phyloP scores from a whole-genome alignment of 2,329 filamentous ascomycete genomes.

The Periconia sp. region DNA sequence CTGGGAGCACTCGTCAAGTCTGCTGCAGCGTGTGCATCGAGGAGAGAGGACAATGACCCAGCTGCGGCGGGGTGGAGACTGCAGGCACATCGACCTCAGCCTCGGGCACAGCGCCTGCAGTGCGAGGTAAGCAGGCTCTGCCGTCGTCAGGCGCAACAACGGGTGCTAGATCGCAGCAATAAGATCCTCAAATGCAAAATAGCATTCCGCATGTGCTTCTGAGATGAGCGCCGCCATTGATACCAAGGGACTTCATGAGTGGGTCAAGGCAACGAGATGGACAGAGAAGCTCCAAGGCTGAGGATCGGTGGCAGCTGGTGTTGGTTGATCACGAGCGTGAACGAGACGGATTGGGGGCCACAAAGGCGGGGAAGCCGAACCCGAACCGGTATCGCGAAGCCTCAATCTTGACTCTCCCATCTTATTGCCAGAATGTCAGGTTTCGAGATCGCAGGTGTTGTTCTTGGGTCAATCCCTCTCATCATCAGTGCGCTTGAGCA shows the following conservation, averaged over 20 bases:
- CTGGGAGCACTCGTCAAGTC: neutral
- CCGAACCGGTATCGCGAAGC: neutral
- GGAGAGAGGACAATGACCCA: constrained; percentile 1
- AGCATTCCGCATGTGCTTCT: constrained; percentile 3
- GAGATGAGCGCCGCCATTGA: constrained; percentile 3
- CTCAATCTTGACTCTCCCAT: neutral
- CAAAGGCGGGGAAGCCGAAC: neutral
- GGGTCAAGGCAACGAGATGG: neutral
- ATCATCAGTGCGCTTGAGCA: constrained; percentile 9
- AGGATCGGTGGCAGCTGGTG: neutral
- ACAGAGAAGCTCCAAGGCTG: neutral
- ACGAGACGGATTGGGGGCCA: neutral
- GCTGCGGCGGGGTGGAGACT: constrained; percentile 2
- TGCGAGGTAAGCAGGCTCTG: too few species aligned
- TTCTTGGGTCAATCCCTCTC: constrained; percentile 20
- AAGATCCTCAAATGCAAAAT: constrained; percentile 1
- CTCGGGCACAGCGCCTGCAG: neutral
- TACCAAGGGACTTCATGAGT: neutral
- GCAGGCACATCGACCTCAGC: neutral
- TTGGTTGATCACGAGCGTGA: neutral
- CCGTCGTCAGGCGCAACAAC: too few species aligned
- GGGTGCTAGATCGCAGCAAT: constrained; percentile 1
- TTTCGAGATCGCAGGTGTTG: constrained; percentile 19
- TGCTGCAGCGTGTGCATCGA: constrained; percentile 3
- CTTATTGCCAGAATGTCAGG: constrained; percentile 13